Base-by-base conservation (phyloP, 345 rosid genomes). In the Bruguiera sexangula region DNA sequence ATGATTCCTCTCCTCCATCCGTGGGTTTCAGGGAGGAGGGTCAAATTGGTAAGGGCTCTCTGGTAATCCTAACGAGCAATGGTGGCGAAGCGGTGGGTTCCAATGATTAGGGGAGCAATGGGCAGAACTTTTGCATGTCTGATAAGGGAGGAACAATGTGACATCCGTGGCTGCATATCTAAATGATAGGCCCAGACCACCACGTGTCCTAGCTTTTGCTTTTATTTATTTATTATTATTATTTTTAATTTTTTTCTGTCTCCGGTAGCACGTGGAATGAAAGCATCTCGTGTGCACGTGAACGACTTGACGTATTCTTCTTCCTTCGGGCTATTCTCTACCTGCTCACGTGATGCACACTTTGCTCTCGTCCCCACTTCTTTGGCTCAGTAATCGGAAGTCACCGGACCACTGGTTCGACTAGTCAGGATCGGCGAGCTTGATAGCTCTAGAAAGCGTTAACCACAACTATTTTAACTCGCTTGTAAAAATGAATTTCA, bases 51-150 rank as follows among this genome's bases (percentile, higher is more conserved):
- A 9, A 34, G 8, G 37, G 37, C 1, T 8, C 9, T 34, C 37
- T 34, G 37, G 37, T 8, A 34, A 34, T 34, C 10, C 7, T 8
- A 7, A 7, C 10, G 37, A 7, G 9, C 37, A 34, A 9, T 2
- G 8, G 9, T 8, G 37, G 1, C 37, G 24, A 24, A 1, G 59
- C 0, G 5, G 59, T 55, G 59, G 10, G 16, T 55, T 52, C 72
- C 50, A 24, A 70, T 62, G 73, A 70, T 70, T 62, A 65, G 57
- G n/a, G 16, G 2, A 48, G 53, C 48, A 11, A 13, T 37, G 50
- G 60, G 18, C 29, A 56, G 10, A 24, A 21, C 29, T 22, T 24
- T 4, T 15, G 31, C 5, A 11, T 52, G 73, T 70, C 61, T 10
- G 52, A 20, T 8, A 24, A 18, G 66, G n/a, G 36, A 62, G 67